Evolutionary conservation across 1,139 yeast species (phyloP).

Genomic region (Geotrichum histeridarum): DNA sequence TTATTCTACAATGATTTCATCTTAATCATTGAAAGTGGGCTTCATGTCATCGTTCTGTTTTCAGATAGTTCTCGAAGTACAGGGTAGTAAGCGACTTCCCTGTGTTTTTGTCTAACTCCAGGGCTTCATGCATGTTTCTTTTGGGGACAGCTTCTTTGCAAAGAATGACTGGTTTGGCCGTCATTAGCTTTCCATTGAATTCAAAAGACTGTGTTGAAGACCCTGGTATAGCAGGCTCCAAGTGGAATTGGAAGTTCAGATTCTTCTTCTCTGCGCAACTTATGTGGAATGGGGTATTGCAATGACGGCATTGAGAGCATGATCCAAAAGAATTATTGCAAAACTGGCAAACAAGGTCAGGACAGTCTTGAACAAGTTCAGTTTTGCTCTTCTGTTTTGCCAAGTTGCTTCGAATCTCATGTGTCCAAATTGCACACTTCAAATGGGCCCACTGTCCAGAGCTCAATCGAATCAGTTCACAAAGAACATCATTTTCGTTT

Average conservation of each 20-base stretch:
- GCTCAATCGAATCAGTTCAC: slow-evolving; percentile 60
- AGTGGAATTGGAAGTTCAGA: slow-evolving; percentile 35
- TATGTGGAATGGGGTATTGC: slow-evolving; percentile 48
- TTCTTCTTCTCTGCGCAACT: slow-evolving; percentile 54
- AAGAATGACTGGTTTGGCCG: slow-evolving; percentile 33
- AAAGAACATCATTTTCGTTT: slow-evolving; percentile 45
- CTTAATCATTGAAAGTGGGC: too few species aligned
- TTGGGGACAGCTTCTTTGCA: slow-evolving; percentile 26
- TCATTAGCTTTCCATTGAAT: slow-evolving; percentile 39
- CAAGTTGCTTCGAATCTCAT: slow-evolving; percentile 43
- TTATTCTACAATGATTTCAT: too few species aligned
- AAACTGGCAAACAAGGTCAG: slow-evolving; percentile 35
- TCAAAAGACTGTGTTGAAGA: slow-evolving; percentile 32
- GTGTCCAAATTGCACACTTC: slow-evolving; percentile 60
- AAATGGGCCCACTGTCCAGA: slow-evolving; percentile 75
- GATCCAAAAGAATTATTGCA: slow-evolving; percentile 45
- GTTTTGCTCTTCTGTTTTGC: too few species aligned
- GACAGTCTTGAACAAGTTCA: too few species aligned
- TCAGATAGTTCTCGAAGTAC: slow-evolving; percentile 24
- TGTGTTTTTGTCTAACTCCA: slow-evolving; percentile 26
- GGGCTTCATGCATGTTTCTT: slow-evolving; percentile 8
- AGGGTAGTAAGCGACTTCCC: slow-evolving; percentile 33
- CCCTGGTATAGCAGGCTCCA: slow-evolving; percentile 23
- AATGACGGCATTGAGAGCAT: slow-evolving; percentile 42
- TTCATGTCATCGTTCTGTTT: too few species aligned